Evolutionary conservation across 2,329 filamentous ascomycete species (phyloP).

Genomic region (Ilyonectria robusta): DNA sequence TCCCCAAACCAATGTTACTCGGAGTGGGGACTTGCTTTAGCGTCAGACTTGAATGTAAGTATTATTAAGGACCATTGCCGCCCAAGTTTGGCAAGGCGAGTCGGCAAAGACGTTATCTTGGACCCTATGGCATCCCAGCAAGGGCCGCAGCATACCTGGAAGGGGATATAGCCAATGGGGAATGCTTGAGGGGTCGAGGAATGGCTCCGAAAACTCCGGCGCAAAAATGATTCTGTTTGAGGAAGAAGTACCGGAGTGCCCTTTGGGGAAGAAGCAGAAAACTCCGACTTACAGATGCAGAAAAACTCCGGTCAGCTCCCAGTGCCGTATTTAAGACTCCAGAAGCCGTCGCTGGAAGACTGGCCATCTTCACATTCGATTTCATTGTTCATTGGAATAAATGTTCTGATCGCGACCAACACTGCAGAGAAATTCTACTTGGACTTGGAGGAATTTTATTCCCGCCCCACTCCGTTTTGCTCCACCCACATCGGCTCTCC

Average conservation of each 20-base stretch:
- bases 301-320: not conserved
- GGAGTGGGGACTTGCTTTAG: not conserved
- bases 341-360: not conserved
- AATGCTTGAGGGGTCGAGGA: not conserved
- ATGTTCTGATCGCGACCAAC: not conserved
- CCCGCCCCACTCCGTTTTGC: not conserved
- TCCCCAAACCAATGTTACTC: not conserved
- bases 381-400: not conserved
- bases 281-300: not conserved
- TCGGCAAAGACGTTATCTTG: no score
- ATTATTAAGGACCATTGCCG: not conserved
- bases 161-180: no score
- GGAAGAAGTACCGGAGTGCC: no score
- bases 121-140: no score
- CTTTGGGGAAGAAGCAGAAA: not conserved
- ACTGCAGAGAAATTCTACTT: not conserved
- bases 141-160: no score
- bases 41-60: not conserved
- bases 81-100: no score
- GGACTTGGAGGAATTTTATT: not conserved
- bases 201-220: not conserved
- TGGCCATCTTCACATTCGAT: no score
- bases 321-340: not conserved
- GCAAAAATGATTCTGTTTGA: not conserved
- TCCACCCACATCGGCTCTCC: not conserved